Evolutionary conservation across 306 rosid species (phyloP).

Genomic region (Abrus pulchellus): DNA sequence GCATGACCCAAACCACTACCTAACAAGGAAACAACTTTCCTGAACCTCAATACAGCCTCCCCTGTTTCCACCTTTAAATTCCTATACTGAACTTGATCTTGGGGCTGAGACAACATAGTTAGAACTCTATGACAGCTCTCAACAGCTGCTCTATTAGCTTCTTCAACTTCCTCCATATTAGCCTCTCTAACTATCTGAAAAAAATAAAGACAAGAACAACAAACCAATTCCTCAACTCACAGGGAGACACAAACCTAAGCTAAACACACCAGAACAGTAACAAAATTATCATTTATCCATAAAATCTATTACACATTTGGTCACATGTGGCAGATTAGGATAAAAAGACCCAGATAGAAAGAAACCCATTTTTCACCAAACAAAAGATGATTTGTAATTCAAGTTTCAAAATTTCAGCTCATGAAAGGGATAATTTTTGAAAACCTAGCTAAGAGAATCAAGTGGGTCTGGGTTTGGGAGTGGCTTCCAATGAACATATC

Average conservation of each 20-base stretch:
- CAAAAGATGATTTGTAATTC: conserved; percentile 13
- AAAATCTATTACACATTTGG: conserved; percentile 33
- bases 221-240: conserved; percentile 28
- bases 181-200: neutral
- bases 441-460: conserved; percentile 40
- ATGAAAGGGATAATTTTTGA: conserved; percentile 26
- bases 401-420: conserved; percentile 27
- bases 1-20: conserved; percentile 74
- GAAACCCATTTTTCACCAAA: conserved; percentile 47
- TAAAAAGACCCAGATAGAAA: conserved; percentile 42
- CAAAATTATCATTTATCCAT: too few relatives aligned
- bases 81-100: conserved; percentile 58
- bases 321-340: conserved; percentile 39
- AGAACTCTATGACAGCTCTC: conserved; percentile 72
- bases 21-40: conserved; percentile 75
- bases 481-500: neutral
- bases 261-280: conserved; percentile 24
- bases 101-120: conserved; percentile 63
- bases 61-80: conserved; percentile 68
- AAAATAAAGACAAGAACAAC: neutral
- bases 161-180: conserved; percentile 72
- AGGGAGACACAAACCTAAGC: conserved; percentile 32
- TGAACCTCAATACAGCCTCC: conserved; percentile 74
- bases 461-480: neutral
- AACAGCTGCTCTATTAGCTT: conserved; percentile 74